Evolutionary conservation across 176 grass and related monocot species (phyloP), one percentile per base, ranked within the genome.

Genomic region (Luzula sylvatica): DNA sequence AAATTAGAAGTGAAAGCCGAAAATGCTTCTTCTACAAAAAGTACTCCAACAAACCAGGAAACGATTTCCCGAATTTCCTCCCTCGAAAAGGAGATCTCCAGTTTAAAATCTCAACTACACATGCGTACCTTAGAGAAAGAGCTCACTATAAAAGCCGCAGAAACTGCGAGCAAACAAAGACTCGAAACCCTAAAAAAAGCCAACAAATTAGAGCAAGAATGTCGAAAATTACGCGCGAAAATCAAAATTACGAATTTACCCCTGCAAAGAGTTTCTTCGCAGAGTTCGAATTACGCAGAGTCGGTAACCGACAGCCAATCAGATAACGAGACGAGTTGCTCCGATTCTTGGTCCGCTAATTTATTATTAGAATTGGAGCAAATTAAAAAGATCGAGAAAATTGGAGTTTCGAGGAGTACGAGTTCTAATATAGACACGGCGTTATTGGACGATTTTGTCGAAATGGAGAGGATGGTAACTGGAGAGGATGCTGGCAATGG

Each of bases 141-240:
- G 45, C 55, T 98, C 7, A 82, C 73, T 75, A 77, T 75, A 42
- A 82, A 71, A 47, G 72, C 86, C 0, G 93, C 93, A 3, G 93
- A 98, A 69, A 72, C 65, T 23, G 82, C 86, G 4, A 92, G 93
- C 55, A 98, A 92, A 72, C 86, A 83, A 65, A 82, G 86, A 26
- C 71, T 98, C 15, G 78, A 87, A 60, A 74, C 65, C 78, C 75
- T 92, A 62, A 87, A 77, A 76, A 98, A 90, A 68, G 38, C 71
- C 27, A 49, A 51, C 17, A 98, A 67, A 59, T 58, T 98, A 45
- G 82, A 92, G 58, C 69, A 78, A 3, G 93, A 98, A 48, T 83
- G 86, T 40, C 73, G 82, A 52, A 79, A 61, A 69, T 55, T 98
- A 61, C 78, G 66, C 15, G 63, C 55, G 55, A 65, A 50, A 32